phyloP scores from a whole-genome alignment of 768 basidiomycete species.

The Xerocomellus intermedius region DNA sequence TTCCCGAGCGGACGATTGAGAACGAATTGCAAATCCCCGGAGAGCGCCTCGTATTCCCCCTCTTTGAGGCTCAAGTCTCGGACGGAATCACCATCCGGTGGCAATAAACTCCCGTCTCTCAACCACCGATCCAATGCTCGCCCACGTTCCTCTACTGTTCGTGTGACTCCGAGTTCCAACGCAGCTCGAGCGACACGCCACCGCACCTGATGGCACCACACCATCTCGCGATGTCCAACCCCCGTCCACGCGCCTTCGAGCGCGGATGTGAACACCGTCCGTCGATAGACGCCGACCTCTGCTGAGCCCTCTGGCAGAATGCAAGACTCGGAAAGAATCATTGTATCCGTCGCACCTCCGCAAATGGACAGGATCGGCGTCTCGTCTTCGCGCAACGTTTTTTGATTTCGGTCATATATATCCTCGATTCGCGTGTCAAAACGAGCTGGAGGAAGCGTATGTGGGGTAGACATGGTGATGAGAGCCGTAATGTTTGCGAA shows the following conservation, averaged over 20 bases:
- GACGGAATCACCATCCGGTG: conserved; percentile 20
- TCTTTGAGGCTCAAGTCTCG: conserved; percentile 8
- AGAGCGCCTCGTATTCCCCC: conserved; percentile 37
- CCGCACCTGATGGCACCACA: conserved; percentile 98
- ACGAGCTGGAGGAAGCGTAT: conserved; percentile 81
- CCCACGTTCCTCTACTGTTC: conserved; percentile 27
- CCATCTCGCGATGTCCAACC: conserved; percentile 93
- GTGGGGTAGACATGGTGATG: conserved; percentile 96
- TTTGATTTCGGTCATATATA: conserved; percentile 57
- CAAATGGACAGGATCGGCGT: conserved; percentile 82
- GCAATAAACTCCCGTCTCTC: conserved; percentile 54
- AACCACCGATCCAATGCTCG: conserved; percentile 63
- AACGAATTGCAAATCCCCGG: conserved; percentile 38
- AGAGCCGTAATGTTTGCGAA: conserved; percentile 67
- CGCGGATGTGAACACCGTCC: conserved; percentile 79
- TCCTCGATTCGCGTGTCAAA: conserved; percentile 78
- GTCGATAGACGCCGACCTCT: conserved; percentile 39
- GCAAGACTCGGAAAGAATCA: conserved; percentile 90
- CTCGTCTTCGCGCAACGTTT: conserved; percentile 40
- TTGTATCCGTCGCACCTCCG: conserved; percentile 88
- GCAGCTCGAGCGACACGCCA: conserved; percentile 82
- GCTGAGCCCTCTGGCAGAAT: conserved; percentile 42
- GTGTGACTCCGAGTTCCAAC: conserved; percentile 56
- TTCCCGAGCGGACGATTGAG: conserved; percentile 43
- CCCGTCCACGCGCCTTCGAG: conserved; percentile 94